Evolutionary conservation across 2,329 filamentous ascomycete genomes (phyloP), one percentile per base, ranked within the genome.

Genomic region (Chrysoporthe cubensis): DNA sequence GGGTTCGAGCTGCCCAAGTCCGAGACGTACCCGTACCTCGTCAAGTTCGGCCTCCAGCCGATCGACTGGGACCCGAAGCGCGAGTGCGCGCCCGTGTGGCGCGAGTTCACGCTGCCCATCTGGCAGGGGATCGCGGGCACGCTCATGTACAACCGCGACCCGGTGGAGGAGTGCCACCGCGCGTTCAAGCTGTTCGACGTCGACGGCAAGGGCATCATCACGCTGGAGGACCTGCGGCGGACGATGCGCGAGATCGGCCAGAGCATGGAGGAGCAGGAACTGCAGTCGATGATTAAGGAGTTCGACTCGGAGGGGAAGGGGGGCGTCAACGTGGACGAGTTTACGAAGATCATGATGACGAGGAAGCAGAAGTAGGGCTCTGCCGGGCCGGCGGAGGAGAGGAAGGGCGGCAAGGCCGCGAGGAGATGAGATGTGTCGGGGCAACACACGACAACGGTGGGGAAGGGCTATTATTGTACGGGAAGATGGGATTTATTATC

Each of bases 211-310:
- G 95, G 95, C 7, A 89, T 91, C 72, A 97, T 99, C 73, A 94
- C 91, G 64, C 82, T 97, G 60, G 91, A 96, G 69, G 96, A 98
- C 81, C 82, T 99, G 80, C 85, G 93, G 70, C 85, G 93, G 67
- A 93, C 98, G 37, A 94, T 95, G 67, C 88, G 93, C 74, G 96
- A 98, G 78, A 83, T 99, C 71, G 96, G 96, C 8, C 95, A 98
- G 79, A 93, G 92, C 14, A 84, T 99, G 73, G 93, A 96, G 73
- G 95, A 99, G 76, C 92, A 96, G 75, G 96, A 99, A 78, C 84
- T 99, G 70, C 85, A 88, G 73, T 94, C 94, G 71, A 99, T 99
- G 96, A 96, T 99, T 81, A 94, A 97, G 76, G 95, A 98, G 80
- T 96, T 98, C 82, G 96, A 99, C 81, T 85, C 97, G 71, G 92